A percentile compares a stretch with the other conserved stretches of the same genome.
These are phyloP conservation scores for Aspergillus sojae DNA, from an alignment of 2,329 filamentous ascomycete genomes.

Conservation along the genomic window DNA sequence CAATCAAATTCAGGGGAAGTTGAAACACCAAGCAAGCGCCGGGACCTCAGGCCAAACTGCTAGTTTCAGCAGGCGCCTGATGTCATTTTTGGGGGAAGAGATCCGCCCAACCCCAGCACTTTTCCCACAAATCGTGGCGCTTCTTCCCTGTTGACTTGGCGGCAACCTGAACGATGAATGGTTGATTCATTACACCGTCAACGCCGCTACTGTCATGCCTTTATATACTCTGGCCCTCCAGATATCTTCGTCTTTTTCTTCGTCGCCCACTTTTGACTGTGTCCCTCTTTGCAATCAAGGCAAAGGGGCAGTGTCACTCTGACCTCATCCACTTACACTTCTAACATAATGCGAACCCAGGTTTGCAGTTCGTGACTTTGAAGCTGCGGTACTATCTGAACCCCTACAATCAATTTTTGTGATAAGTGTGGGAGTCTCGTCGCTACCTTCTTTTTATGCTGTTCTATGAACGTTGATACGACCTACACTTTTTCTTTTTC, in stretches of 20 bases:
- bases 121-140: constrained; percentile 32
- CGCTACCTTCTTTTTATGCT: neutral
- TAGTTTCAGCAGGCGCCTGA: constrained; percentile 42
- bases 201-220: constrained; percentile 35
- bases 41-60: constrained; percentile 6
- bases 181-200: constrained; percentile 17
- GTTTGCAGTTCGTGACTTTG: neutral
- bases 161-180: constrained; percentile 16
- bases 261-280: constrained; percentile 12
- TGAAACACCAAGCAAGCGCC: constrained; percentile 10
- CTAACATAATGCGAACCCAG: neutral
- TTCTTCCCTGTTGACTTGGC: constrained; percentile 17
- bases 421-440: neutral
- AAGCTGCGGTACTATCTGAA: neutral
- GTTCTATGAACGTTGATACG: neutral
- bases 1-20: constrained; percentile 3
- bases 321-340: neutral
- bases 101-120: constrained; percentile 27
- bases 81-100: constrained; percentile 30
- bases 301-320: neutral
- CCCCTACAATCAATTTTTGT: neutral
- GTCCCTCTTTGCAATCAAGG: neutral
- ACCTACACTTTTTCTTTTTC: neutral
- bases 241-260: neutral
- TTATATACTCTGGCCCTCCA: constrained; percentile 17